Evolutionary conservation across 2,329 filamentous ascomycete species (phyloP).

Genomic region (Colletotrichum camelliae): DNA sequence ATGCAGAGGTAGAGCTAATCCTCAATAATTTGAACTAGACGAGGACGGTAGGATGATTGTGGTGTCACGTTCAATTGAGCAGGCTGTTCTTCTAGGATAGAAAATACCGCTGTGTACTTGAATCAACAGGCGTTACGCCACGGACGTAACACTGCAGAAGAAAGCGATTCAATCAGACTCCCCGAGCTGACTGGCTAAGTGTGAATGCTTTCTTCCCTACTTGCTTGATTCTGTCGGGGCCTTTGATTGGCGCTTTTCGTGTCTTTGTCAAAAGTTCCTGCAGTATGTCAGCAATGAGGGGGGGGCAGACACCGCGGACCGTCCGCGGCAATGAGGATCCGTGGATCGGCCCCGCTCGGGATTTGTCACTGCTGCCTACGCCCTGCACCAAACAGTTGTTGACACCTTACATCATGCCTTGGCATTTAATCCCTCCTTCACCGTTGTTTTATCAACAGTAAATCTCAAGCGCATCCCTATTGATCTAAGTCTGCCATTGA

Average conservation of each 20-base stretch:
- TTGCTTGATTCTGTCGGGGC: background rate
- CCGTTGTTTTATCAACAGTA: too few relatives aligned
- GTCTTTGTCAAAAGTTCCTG: background rate
- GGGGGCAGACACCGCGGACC: background rate
- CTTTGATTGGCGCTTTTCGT: background rate
- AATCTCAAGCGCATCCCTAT: background rate
- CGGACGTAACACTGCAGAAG: background rate
- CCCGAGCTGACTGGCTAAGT: background rate
- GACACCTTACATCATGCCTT: background rate
- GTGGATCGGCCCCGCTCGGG: background rate
- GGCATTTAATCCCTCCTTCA: background rate
- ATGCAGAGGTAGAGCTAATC: constrained; percentile 49
- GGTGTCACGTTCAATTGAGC: background rate
- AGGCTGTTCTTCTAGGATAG: background rate
- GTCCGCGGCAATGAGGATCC: background rate
- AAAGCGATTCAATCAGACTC: background rate
- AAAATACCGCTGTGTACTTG: background rate
- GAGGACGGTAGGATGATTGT: rapidly evolving
- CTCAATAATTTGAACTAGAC: background rate
- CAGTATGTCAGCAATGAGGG: background rate
- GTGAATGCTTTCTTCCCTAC: rapidly evolving
- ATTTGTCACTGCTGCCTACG: background rate
- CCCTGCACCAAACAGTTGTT: background rate
- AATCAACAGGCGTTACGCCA: rapidly evolving
- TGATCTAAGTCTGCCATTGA: background rate